These are phyloP conservation scores for Malus fusca DNA, from an alignment of 306 rosid genomes.

Conservation along the genomic window DNA sequence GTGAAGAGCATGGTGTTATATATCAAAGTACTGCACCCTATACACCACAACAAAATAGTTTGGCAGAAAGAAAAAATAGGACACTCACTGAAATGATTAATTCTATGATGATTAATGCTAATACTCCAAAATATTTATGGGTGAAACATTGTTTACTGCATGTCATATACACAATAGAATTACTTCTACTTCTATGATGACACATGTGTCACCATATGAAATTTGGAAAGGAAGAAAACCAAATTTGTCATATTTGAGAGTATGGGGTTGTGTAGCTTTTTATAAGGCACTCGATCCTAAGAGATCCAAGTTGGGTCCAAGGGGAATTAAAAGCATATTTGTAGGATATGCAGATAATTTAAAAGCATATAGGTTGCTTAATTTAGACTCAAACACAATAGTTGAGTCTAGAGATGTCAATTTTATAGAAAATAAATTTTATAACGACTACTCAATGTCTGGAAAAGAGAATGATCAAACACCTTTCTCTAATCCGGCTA, in stretches of 20 bases:
- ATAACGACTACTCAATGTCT: not conserved
- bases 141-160: not conserved
- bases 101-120: not conserved
- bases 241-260: not conserved
- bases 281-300: not conserved
- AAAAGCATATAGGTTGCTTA: not conserved
- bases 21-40: not conserved
- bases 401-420: not conserved
- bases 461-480: not conserved
- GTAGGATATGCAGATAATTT: not conserved
- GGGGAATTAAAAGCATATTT: not conserved
- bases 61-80: not conserved
- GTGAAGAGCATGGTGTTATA: not conserved
- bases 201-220: not conserved
- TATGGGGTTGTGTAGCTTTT: not conserved
- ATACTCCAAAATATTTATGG: not conserved
- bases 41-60: no score
- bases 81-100: not conserved
- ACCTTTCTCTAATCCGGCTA: not conserved
- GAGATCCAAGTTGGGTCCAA: not conserved
- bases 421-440: not conserved
- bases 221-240: not conserved
- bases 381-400: not conserved
- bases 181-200: not conserved
- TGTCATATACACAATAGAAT: slow-evolving; percentile 4